Evolutionary conservation across 73 alveolate species (phyloP).

Genomic region (Stentor roeselii): DNA sequence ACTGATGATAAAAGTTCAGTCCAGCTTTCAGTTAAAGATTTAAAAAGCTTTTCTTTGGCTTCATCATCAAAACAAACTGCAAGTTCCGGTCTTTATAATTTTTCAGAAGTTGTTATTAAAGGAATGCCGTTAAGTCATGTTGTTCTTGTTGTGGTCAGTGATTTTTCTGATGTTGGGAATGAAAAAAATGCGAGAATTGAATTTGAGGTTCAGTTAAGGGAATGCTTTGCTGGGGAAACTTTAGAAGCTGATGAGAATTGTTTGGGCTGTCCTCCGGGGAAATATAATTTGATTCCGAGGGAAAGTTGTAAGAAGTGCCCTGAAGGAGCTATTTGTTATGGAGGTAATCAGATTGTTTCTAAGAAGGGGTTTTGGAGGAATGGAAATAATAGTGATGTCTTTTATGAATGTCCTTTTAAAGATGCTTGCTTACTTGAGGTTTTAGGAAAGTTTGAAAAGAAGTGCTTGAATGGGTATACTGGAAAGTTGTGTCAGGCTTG

Average conservation of each 20-base stretch:
- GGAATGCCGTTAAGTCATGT: neutral
- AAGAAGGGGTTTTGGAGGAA: constrained; percentile 45
- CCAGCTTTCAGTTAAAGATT: neutral
- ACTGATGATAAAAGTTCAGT: neutral
- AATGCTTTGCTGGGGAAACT: constrained; percentile 64
- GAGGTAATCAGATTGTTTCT: neutral
- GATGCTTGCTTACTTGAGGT: constrained; percentile 38
- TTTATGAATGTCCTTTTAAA: constrained; percentile 33
- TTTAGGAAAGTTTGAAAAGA: neutral
- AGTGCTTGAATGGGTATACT: constrained; percentile 48
- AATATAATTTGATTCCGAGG: constrained; percentile 23
- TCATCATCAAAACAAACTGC: neutral
- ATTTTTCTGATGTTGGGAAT: neutral
- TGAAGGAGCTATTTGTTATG: constrained; percentile 16
- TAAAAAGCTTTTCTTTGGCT: neutral
- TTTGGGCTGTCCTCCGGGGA: constrained; percentile 52
- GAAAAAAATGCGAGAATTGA: neutral
- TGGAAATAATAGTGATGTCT: constrained; percentile 30
- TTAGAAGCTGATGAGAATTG: constrained; percentile 50
- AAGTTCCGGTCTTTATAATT: neutral
- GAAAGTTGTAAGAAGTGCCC: constrained; percentile 16
- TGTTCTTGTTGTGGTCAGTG: neutral
- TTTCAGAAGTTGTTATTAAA: neutral
- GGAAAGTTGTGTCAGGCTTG: constrained; percentile 60
- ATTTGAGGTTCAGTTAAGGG: constrained; percentile 33